Conservation (phyloP, 345 rosid species). For the Eucalyptus cloeziana region DNA sequence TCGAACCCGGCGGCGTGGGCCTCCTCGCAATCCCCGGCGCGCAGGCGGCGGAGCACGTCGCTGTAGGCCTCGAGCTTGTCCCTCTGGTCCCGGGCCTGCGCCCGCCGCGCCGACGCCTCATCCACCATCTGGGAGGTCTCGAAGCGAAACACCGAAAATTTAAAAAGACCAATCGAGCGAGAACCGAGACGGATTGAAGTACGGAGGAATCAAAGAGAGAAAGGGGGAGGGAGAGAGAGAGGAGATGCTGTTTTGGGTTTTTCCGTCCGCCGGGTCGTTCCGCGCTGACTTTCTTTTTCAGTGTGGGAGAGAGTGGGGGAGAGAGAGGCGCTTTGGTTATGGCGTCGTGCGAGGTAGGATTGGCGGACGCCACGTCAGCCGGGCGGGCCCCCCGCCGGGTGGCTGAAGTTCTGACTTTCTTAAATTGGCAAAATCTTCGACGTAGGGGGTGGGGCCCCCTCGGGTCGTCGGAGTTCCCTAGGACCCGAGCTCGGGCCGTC, state of each 20-base stretch:
- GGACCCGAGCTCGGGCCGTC: too few relatives aligned
- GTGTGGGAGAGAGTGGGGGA: rapidly evolving
- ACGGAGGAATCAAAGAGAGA: neutral
- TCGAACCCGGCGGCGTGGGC: conserved; percentile 66
- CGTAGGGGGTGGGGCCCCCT: neutral
- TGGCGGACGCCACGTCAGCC: neutral
- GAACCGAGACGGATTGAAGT: neutral
- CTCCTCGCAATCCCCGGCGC: conserved; percentile 54
- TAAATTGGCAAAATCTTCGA: neutral
- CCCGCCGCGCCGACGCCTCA: conserved; percentile 19
- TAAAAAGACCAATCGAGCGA: too few relatives aligned
- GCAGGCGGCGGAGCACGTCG: conserved; percentile 69
- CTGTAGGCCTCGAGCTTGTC: conserved; percentile 78
- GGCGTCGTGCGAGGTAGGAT: neutral
- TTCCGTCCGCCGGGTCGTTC: too few relatives aligned
- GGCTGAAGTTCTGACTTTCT: neutral
- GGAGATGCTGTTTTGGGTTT: neutral
- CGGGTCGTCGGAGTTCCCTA: neutral
- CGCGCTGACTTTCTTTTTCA: too few relatives aligned
- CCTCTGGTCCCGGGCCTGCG: conserved; percentile 53
- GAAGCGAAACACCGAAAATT: too few relatives aligned
- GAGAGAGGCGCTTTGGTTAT: neutral
- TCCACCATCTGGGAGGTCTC: neutral
- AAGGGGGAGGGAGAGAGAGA: neutral
- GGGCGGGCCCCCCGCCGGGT: neutral